Conservation (phyloP, 1,284 basidiomycete species). For the Spongispora temasekensis region DNA sequence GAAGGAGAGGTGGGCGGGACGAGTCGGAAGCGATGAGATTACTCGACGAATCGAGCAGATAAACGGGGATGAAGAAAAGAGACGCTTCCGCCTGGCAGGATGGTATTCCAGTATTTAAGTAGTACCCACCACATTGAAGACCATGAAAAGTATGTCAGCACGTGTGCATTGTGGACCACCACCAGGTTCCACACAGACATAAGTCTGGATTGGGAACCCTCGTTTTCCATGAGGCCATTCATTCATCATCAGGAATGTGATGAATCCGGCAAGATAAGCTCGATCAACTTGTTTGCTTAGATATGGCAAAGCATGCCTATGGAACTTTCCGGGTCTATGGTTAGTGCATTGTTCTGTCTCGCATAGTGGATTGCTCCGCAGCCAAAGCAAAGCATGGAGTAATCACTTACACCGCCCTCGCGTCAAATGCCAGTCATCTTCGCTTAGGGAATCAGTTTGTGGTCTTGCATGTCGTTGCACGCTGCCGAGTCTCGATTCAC, state of each 20-base stretch:
- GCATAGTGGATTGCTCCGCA: neutral
- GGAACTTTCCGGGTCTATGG: conserved; percentile 18
- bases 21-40: neutral
- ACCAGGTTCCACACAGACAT: conserved; percentile 20
- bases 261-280: conserved; percentile 9
- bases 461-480: neutral
- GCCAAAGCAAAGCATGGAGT: neutral
- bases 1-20: neutral
- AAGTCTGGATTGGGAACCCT: conserved; percentile 17
- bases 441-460: neutral
- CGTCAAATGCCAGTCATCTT: neutral
- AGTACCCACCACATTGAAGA: conserved; percentile 10
- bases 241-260: conserved; percentile 11
- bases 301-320: conserved; percentile 12
- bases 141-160: conserved; percentile 11
- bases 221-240: conserved; percentile 20
- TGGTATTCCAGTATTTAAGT: conserved; percentile 29
- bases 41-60: conserved; percentile 9
- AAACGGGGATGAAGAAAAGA: conserved; percentile 1
- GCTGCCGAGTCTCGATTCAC: conserved; percentile 2
- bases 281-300: conserved; percentile 6
- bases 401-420: neutral
- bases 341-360: conserved; percentile 13
- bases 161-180: conserved; percentile 27
- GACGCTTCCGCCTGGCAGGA: neutral